Percentiles rank a stretch among this genome's conserved stretches.
Evolutionary conservation across 2,329 filamentous ascomycete genomes (phyloP).

Genomic region (Microcyclospora pomicola): DNA sequence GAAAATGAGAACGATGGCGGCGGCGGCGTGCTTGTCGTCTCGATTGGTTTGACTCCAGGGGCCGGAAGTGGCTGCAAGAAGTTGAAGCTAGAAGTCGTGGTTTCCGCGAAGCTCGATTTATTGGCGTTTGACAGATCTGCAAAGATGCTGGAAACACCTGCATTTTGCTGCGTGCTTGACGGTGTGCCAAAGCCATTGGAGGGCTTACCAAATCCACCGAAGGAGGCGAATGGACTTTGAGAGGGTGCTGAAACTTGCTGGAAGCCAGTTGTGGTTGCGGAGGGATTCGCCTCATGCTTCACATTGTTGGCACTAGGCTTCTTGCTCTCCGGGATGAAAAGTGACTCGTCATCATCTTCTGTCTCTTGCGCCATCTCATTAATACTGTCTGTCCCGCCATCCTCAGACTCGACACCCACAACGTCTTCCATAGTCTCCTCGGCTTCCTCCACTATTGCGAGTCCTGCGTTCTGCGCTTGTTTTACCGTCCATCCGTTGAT

Average conservation of each 20-base stretch:
- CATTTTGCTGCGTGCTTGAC: too few species aligned
- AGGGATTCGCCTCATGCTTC: not conserved
- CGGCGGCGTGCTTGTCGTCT: too few species aligned
- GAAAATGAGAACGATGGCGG: too few species aligned
- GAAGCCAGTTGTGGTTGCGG: slow-evolving; percentile 1
- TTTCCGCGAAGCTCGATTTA: too few species aligned
- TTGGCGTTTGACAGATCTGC: too few species aligned
- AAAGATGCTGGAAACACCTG: not conserved
- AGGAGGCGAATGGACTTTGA: not conserved
- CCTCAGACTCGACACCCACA: slow-evolving; percentile 1
- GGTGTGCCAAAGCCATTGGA: too few species aligned
- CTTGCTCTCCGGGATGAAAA: slow-evolving; percentile 28
- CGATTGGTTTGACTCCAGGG: not conserved
- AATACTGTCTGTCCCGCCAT: slow-evolving; percentile 2
- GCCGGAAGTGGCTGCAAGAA: not conserved
- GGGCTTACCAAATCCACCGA: slow-evolving; percentile 6
- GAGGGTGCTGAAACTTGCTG: not conserved
- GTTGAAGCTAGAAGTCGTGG: not conserved
- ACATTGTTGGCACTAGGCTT: not conserved
- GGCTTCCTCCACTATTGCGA: slow-evolving; percentile 33
- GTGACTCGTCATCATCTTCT: slow-evolving; percentile 21
- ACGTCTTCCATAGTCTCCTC: slow-evolving; percentile 19
- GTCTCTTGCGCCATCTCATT: slow-evolving; percentile 13
- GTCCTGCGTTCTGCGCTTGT: slow-evolving; percentile 35
- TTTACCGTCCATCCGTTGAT: slow-evolving; percentile 42